Evolutionary conservation across 2,329 filamentous ascomycete species (phyloP).

Genomic region (Curvularia sp.): DNA sequence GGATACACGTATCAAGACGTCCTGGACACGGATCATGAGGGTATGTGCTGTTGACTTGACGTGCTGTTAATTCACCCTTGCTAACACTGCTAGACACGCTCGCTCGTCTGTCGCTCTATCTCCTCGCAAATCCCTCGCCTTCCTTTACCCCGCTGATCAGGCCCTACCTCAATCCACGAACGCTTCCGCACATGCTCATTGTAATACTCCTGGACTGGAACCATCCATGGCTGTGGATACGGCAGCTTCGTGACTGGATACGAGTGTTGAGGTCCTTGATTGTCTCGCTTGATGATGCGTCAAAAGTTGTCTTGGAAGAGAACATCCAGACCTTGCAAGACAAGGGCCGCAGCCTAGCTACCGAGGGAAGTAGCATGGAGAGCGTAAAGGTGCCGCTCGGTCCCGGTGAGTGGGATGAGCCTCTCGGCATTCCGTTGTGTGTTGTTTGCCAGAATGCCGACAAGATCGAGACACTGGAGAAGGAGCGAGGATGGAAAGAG

Average conservation of each 20-base stretch:
- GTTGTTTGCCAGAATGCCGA: slow-evolving; percentile 97
- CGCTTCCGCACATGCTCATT: slow-evolving; percentile 83
- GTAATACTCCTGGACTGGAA: slow-evolving; percentile 96
- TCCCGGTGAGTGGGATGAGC: slow-evolving; percentile 92
- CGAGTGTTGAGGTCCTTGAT: slow-evolving; percentile 80
- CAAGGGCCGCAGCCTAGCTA: slow-evolving; percentile 40
- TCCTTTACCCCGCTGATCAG: slow-evolving; percentile 83
- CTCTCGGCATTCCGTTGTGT: slow-evolving; percentile 82
- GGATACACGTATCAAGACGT: slow-evolving; percentile 97
- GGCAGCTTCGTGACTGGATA: slow-evolving; percentile 89
- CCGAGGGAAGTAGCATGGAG: slow-evolving; percentile 43
- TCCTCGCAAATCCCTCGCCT: slow-evolving; percentile 83
- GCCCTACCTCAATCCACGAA: slow-evolving; percentile 82
- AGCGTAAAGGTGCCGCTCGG: slow-evolving; percentile 73
- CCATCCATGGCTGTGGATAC: slow-evolving; percentile 90
- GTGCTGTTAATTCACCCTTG: neutral
- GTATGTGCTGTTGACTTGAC: slow-evolving; percentile 56
- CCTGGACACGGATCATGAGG: slow-evolving; percentile 90
- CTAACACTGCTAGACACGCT: slow-evolving; percentile 71
- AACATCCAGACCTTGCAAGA: slow-evolving; percentile 82
- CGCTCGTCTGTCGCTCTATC: slow-evolving; percentile 86
- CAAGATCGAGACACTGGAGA: slow-evolving; percentile 89
- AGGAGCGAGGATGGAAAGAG: slow-evolving; percentile 91
- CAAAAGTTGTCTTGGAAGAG: slow-evolving; percentile 85
- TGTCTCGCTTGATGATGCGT: slow-evolving; percentile 74